phyloP scores from a whole-genome alignment of 2,329 filamentous ascomycete species.

The Gremmenia infestans region DNA sequence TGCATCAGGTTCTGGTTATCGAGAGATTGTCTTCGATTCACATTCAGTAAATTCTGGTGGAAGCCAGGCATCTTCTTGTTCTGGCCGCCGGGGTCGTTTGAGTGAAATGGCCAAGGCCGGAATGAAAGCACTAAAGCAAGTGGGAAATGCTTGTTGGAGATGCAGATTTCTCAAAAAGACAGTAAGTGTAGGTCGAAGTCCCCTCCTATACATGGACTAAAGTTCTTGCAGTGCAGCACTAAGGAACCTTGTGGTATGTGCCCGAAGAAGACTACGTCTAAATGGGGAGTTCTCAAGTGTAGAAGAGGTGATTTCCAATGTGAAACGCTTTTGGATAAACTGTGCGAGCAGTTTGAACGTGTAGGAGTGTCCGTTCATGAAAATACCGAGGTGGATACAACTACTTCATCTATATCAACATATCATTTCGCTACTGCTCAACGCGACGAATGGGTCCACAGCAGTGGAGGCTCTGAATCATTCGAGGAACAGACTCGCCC shows the following conservation, averaged over 20 bases:
- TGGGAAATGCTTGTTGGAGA: constrained; percentile 4
- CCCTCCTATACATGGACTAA: background rate
- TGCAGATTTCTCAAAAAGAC: constrained; percentile 13
- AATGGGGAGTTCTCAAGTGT: constrained; percentile 7
- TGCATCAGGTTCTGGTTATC: background rate
- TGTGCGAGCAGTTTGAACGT: background rate
- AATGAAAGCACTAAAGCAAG: background rate
- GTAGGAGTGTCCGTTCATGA: background rate
- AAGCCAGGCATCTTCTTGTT: background rate
- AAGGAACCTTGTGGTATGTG: constrained; percentile 9
- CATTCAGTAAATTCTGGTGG: background rate
- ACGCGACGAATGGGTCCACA: background rate
- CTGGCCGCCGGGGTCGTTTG: background rate
- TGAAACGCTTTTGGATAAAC: background rate
- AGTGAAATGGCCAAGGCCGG: background rate
- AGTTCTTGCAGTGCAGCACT: constrained; percentile 6
- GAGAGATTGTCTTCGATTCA: background rate
- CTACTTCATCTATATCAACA: background rate
- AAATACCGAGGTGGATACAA: background rate
- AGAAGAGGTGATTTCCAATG: constrained; percentile 6
- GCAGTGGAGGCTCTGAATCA: background rate
- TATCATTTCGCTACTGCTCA: background rate
- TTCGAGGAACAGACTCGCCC: too few relatives aligned
- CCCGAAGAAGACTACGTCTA: constrained; percentile 8
- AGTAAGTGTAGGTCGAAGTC: background rate